Conservation (phyloP, 2,329 filamentous ascomycete genomes). For the Cytospora schulzeri region DNA sequence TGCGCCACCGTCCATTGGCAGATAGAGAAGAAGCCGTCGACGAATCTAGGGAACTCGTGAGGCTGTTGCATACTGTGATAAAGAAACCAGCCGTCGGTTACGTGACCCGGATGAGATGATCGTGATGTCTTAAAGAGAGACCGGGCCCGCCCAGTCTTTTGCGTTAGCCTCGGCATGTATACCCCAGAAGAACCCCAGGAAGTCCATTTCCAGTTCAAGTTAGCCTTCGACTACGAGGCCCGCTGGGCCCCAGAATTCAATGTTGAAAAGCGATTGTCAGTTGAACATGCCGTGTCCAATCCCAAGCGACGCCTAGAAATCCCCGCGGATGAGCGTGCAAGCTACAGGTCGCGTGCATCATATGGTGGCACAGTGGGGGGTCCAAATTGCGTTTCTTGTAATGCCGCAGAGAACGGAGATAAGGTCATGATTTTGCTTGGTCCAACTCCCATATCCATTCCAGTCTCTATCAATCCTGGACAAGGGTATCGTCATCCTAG, state of each 20-base stretch:
- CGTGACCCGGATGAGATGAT: constrained; percentile 4
- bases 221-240: constrained; percentile 16
- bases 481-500: neutral
- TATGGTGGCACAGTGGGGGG: constrained; percentile 2
- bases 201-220: constrained; percentile 10
- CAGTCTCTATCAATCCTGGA: neutral
- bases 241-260: constrained; percentile 17
- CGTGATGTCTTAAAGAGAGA: neutral
- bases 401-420: neutral
- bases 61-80: neutral
- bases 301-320: constrained; percentile 1
- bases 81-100: neutral
- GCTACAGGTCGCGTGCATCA: constrained; percentile 6
- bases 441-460: neutral
- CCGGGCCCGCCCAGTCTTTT: constrained; percentile 10
- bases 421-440: neutral
- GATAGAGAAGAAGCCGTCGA: constrained; percentile 1
- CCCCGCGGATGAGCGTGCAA: constrained; percentile 9
- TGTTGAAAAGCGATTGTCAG: constrained; percentile 4
- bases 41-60: constrained; percentile 12
- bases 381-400: neutral
- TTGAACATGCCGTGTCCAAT: constrained; percentile 5
- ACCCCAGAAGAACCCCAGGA: constrained; percentile 20
- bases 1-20: constrained; percentile 10
- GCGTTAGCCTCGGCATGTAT: constrained; percentile 11